These are phyloP conservation scores for Asterella californica DNA, from an alignment of 225 moss, liverwort and hornwort genomes.

Conservation along the genomic window DNA sequence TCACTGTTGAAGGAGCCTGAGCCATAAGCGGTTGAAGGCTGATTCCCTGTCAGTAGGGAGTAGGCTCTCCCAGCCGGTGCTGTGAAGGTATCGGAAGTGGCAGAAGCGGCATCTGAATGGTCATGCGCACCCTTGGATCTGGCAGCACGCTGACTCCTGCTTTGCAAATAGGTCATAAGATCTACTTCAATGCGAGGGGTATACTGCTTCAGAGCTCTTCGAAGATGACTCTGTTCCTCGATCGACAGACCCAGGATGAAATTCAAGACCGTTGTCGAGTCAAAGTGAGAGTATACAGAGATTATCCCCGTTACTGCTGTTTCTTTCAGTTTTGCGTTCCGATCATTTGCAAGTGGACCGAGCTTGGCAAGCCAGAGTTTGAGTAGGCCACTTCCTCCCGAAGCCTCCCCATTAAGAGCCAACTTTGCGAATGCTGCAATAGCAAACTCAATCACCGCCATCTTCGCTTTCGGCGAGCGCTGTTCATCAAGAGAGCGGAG, in stretches of 20 bases:
- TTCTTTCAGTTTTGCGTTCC: constrained; percentile 90
- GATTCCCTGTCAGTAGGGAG: constrained; percentile 43
- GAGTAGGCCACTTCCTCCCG: constrained; percentile 82
- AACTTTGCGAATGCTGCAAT: constrained; percentile 85
- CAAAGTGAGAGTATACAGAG: constrained; percentile 94
- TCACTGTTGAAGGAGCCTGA: constrained; percentile 38
- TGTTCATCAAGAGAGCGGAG: constrained; percentile 97
- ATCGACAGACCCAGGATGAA: constrained; percentile 92
- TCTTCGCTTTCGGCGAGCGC: constrained; percentile 92
- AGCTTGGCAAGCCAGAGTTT: constrained; percentile 96
- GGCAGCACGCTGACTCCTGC: constrained; percentile 71
- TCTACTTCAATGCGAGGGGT: constrained; percentile 99
- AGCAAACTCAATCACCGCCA: constrained; percentile 93
- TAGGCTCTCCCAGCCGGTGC: constrained; percentile 48
- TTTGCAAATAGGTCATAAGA: constrained; percentile 89
- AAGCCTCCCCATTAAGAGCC: constrained; percentile 70
- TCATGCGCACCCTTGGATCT: constrained; percentile 59
- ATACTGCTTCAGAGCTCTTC: constrained; percentile 87
- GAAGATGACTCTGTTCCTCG: constrained; percentile 87
- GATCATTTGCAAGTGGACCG: constrained; percentile 91
- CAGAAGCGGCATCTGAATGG: constrained; percentile 54
- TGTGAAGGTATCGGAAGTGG: constrained; percentile 44
- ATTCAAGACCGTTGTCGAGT: constrained; percentile 81
- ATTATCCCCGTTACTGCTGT: constrained; percentile 89
- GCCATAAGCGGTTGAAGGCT: constrained; percentile 16